A percentile compares a stretch with the other conserved stretches of the same genome.
Conservation (phyloP, 2,329 filamentous ascomycete species). For the Arthroderma sp. region DNA sequence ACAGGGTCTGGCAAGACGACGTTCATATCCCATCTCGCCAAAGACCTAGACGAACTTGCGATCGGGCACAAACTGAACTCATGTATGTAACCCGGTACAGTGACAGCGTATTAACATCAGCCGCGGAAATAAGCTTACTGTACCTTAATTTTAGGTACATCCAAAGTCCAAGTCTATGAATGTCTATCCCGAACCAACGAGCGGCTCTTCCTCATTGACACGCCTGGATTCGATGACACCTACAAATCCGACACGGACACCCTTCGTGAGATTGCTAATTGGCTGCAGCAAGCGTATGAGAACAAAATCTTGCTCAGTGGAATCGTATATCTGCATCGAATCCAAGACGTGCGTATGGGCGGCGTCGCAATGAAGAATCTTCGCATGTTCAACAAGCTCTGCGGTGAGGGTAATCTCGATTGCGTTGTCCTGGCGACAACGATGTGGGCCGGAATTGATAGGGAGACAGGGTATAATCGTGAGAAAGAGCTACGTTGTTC, state of each 20-base stretch:
- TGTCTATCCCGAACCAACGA: too few relatives aligned
- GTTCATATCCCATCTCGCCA: constrained; percentile 19
- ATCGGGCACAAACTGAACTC: neutral
- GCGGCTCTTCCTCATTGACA: constrained; percentile 22
- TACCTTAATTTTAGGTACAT: constrained; percentile 9
- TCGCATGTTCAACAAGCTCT: constrained; percentile 19
- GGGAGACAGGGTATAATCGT: neutral
- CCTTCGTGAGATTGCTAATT: constrained; percentile 21
- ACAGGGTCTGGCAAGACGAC: constrained; percentile 29
- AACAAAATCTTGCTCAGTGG: constrained; percentile 2
- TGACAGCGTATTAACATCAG: constrained; percentile 4
- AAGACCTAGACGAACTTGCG: neutral
- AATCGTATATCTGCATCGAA: constrained; percentile 10
- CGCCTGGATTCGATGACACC: constrained; percentile 32
- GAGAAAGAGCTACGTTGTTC: neutral
- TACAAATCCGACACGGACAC: constrained; percentile 24
- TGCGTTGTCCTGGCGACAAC: neutral
- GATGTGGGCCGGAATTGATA: neutral
- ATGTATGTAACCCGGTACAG: neutral
- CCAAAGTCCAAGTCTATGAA: constrained; percentile 5
- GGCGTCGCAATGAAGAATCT: constrained; percentile 18
- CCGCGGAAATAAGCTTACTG: constrained; percentile 18
- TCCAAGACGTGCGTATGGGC: constrained; percentile 6
- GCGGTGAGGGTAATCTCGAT: neutral
- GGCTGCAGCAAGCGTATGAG: constrained; percentile 16